Evolutionary conservation across 2,329 filamentous ascomycete species (phyloP), one percentile per base, ranked within the genome.

Genomic region (Saccharata proteae): DNA sequence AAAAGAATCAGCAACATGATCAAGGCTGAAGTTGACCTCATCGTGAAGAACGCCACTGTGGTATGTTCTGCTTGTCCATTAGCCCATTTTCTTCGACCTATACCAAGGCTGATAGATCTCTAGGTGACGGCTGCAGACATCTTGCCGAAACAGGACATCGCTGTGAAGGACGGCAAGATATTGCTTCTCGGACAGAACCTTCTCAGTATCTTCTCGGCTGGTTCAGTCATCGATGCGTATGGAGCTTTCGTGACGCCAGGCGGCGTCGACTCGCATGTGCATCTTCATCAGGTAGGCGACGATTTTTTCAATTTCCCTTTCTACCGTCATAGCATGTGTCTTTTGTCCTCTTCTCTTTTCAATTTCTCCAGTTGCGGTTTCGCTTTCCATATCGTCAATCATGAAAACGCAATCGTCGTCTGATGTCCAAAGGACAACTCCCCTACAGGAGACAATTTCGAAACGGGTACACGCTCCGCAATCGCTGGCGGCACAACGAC

Each of bases 401-500:
- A n/a, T n/a, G n/a, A n/a, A n/a, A n/a, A n/a, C n/a, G n/a, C n/a
- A n/a, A n/a, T n/a, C n/a, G n/a, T n/a, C n/a, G n/a, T n/a, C n/a
- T n/a, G n/a, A n/a, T n/a, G n/a, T 8, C 24, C 13, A 13, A 25
- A 12, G 13, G 13, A 25, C 23, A 25, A 13, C 9, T 25, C n/a
- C n/a, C 13, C 24, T 26, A 35, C 33, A n/a, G 54, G 60, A 3
- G 62, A 65, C 26, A 34, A 29, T 11, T 67, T 57, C 43, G 56
- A 65, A 36, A 57, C 55, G 2, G 69, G 69, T 0, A 65, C 67
- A 0, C 57, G 69, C 6, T 66, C 61, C 14, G 71, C 70, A 4
- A 59, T 74, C 32, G 68, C 67, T 3, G 70, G 71, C 6, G 70
- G 70, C 15, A 74, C 63, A 4, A 76, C 71, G 0, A 74, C 71